phyloP scores from a whole-genome alignment of 352 stramenopile genomes.

The Phytopythium chamaehyphon region DNA sequence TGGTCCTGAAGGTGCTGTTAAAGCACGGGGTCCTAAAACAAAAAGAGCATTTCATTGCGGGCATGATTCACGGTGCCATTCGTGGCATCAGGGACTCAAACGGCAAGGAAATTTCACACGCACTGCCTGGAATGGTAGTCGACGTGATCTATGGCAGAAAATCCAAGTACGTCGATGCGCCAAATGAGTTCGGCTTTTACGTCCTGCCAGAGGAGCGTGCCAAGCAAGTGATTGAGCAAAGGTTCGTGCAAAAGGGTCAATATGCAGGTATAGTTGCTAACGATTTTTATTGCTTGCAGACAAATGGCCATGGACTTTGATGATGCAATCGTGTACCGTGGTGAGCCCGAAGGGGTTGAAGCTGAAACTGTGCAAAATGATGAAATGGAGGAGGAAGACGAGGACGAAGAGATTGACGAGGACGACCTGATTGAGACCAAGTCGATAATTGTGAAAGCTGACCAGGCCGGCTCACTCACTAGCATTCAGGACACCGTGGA shows the following conservation, averaged over 20 bases:
- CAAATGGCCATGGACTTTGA: conserved; percentile 73
- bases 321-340: conserved; percentile 39
- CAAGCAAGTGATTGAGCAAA: conserved; percentile 70
- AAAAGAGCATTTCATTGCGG: conserved; percentile 77
- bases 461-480: conserved; percentile 69
- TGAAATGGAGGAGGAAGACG: conserved; percentile 7
- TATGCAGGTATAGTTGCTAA: conserved; percentile 1
- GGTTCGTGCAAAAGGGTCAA: conserved; percentile 21
- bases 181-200: conserved; percentile 80
- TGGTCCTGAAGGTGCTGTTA: conserved; percentile 68
- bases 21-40: conserved; percentile 54
- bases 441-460: conserved; percentile 78
- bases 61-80: conserved; percentile 83
- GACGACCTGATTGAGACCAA: conserved; percentile 43
- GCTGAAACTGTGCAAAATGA: conserved; percentile 9
- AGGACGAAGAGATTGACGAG: conserved; percentile 29
- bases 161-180: conserved; percentile 77
- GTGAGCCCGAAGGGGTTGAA: conserved; percentile 12
- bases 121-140: conserved; percentile 61
- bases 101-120: conserved; percentile 46
- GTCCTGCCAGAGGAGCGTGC: conserved; percentile 52
- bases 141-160: conserved; percentile 83
- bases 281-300: conserved; percentile 18
- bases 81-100: conserved; percentile 56
- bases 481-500: conserved; percentile 85